Percentiles rank a stretch among this genome's conserved stretches.
Conservation (phyloP, 1,139 yeast genomes). For the Protomyces lactucae-debilis region DNA sequence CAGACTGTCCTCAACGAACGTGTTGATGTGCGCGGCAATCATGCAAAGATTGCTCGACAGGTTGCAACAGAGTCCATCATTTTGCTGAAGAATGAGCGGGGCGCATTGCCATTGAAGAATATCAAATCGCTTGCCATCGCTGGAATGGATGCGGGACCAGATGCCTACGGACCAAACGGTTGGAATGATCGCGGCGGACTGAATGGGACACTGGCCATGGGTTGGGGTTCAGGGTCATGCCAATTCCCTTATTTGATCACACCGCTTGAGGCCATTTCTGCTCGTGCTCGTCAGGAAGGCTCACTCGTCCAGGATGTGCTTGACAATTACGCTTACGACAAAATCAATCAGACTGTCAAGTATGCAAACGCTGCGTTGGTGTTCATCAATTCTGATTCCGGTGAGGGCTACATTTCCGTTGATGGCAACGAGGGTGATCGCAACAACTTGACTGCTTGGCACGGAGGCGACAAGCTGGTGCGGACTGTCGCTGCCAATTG, state of each 20-base stretch:
- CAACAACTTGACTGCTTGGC: conserved; percentile 54
- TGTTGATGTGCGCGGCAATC: conserved; percentile 48
- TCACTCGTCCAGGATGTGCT: conserved; percentile 34
- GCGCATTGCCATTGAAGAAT: conserved; percentile 49
- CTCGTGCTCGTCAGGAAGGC: conserved; percentile 32
- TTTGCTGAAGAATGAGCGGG: conserved; percentile 51
- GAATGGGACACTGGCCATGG: conserved; percentile 38
- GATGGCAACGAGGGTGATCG: conserved; percentile 59
- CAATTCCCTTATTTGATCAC: conserved; percentile 52
- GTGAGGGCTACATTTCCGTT: conserved; percentile 56
- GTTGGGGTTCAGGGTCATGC: conserved; percentile 52
- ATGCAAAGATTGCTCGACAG: conserved; percentile 50
- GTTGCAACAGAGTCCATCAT: conserved; percentile 57
- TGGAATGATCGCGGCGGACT: conserved; percentile 35
- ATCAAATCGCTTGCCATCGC: conserved; percentile 49
- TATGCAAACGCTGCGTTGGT: conserved; percentile 44
- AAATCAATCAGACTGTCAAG: conserved; percentile 51
- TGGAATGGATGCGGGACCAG: conserved; percentile 38
- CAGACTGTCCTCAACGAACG: conserved; percentile 49
- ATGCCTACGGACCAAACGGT: conserved; percentile 43
- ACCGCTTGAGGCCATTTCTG: conserved; percentile 43
- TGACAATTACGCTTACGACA: conserved; percentile 45
- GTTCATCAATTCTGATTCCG: conserved; percentile 45
- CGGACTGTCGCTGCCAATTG: conserved; percentile 48
- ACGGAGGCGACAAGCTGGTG: conserved; percentile 56